Percentiles rank a stretch among this genome's conserved stretches.
These are phyloP conservation scores for Leptomonas seymouri DNA, from an alignment of 208 protist genomes.

Conservation along the genomic window DNA sequence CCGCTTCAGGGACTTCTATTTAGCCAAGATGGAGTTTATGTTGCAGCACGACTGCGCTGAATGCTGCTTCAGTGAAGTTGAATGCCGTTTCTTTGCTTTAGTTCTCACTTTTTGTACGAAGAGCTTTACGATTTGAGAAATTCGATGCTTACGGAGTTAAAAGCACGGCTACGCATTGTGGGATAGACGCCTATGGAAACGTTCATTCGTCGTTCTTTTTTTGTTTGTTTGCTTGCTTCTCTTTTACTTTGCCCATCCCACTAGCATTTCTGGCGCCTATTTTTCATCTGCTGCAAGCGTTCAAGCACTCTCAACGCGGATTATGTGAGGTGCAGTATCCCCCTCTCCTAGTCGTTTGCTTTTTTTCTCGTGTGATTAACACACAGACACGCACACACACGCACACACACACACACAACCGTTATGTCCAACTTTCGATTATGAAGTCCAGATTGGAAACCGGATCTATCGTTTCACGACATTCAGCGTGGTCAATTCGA, in stretches of 20 bases:
- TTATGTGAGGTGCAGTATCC: background rate
- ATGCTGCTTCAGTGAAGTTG: too few relatives aligned
- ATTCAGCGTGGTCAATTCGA: background rate
- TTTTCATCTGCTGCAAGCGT: too few relatives aligned
- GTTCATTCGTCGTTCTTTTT: background rate
- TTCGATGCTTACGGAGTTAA: too few relatives aligned
- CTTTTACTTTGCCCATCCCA: background rate
- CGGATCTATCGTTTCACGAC: background rate
- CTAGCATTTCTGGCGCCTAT: too few relatives aligned
- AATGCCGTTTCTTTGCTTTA: too few relatives aligned
- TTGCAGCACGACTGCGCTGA: too few relatives aligned
- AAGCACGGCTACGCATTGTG: too few relatives aligned
- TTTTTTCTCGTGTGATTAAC: background rate
- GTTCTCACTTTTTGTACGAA: too few relatives aligned
- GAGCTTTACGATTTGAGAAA: too few relatives aligned
- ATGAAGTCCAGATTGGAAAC: constrained; percentile 12
- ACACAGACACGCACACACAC: background rate
- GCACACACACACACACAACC: background rate
- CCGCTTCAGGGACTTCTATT: too few relatives aligned
- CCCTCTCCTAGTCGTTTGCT: background rate
- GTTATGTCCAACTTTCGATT: background rate
- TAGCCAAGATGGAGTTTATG: too few relatives aligned
- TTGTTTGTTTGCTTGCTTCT: background rate
- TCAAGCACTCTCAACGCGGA: background rate
- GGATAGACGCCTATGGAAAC: too few relatives aligned